Base-by-base conservation (phyloP, 208 protist genomes). In the Leishmania guyanensis region DNA sequence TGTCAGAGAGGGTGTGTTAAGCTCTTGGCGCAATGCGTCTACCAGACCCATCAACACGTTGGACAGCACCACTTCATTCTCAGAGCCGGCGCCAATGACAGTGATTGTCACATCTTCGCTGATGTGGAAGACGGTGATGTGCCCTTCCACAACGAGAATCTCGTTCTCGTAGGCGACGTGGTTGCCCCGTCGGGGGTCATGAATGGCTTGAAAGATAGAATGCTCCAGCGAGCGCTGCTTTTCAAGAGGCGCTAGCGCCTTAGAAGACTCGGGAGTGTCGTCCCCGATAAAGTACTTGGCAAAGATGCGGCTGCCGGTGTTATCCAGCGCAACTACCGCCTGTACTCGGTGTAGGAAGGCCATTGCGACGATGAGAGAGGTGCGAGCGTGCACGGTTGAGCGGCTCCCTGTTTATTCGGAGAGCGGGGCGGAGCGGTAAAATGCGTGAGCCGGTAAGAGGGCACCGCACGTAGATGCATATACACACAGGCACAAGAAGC, bases 211-310 rank as follows among this genome's bases (percentile, higher is more conserved):
- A 69, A 93, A 86, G 50, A 96, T 91, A 29, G 80, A 78, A 33
- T 83, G 36, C 80, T 98, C 95, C 36, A 98, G 82, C 39, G 83
- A 68, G 2, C 86, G 87, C 69, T 98, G 95, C 78, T 89, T 90
- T 26, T 97, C 93, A 22, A 93, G 69, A 8, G 84, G 73, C 17
- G 82, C 86, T 54, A 95, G 83, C 56, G 87, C 89, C 79, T 90
- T 90, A 46, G 85, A 89, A 14, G 86, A 82, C 53, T 80, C 83
- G 1, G 86, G 82, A 43, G 89, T 89, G 77, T 93, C 88, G 33
- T 91, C 84, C n/a, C 88, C 90, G 17, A 87, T 86, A 73, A 96
- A 98, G 88, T 98, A 98, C 86, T 97, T 98, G 75, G 87, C 85
- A 51, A 97, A 98, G 26, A 97, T 79, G 51, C 93, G 86, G 26